These are phyloP conservation scores for Ophiostoma novo-ulmi DNA, from an alignment of 2,329 filamentous ascomycete genomes.

Conservation along the genomic window DNA sequence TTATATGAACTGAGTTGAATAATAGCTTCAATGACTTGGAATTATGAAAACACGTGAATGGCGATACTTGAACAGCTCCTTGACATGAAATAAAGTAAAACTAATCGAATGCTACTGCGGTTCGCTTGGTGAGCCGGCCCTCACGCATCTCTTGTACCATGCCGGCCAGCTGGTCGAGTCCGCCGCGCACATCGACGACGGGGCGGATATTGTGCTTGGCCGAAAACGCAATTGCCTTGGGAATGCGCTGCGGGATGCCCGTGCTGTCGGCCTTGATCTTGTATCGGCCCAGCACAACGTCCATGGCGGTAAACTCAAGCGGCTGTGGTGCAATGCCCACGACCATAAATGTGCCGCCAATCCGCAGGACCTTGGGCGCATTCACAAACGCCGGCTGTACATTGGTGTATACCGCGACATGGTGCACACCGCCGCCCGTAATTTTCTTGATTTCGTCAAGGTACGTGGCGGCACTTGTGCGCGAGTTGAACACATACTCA, in stretches of 20 bases:
- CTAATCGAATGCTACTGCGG: constrained; percentile 21
- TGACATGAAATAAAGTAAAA: neutral
- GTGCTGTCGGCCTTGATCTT: constrained; percentile 41
- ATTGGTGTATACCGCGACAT: constrained; percentile 40
- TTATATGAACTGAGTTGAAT: too few relatives aligned
- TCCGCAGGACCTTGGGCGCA: constrained; percentile 36
- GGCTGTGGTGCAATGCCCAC: constrained; percentile 39
- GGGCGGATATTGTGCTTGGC: constrained; percentile 40
- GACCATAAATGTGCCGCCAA: constrained; percentile 41
- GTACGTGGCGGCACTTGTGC: constrained; percentile 35
- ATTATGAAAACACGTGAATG: neutral
- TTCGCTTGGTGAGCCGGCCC: constrained; percentile 26
- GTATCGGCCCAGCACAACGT: constrained; percentile 39
- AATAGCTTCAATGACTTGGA: neutral
- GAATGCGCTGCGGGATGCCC: constrained; percentile 40
- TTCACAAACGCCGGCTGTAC: constrained; percentile 36
- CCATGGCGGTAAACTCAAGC: constrained; percentile 37
- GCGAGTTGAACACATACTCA: constrained; percentile 42
- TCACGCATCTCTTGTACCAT: constrained; percentile 39
- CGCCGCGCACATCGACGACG: constrained; percentile 36
- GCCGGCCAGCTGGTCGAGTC: constrained; percentile 37
- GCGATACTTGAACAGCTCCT: too few relatives aligned
- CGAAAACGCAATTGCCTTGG: constrained; percentile 42
- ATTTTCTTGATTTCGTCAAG: constrained; percentile 39
- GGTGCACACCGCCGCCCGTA: constrained; percentile 39